Evolutionary conservation across 257 asterid species (phyloP), one percentile per base, ranked within the genome.

Genomic region (Misopates orontium): DNA sequence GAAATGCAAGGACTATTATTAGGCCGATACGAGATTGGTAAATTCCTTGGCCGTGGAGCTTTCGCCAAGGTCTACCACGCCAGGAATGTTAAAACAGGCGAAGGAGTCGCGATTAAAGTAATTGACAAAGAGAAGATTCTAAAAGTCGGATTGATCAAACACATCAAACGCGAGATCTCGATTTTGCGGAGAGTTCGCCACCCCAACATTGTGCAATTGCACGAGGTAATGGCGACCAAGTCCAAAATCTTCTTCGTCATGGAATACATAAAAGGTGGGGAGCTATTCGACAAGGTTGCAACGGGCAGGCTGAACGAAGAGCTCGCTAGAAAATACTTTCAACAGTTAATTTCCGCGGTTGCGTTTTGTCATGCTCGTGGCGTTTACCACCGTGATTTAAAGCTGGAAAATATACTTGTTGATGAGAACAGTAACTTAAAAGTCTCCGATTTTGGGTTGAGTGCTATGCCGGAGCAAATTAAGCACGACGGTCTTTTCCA

Each of bases 201-300:
- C 31, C 98, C 98, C 1, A 92, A 92, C 73, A 92, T 89, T 21
- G 98, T 92, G 18, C 95, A 92, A 41, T 64, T 92, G 78, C 80
- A 85, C 48, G 98, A 92, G 82, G 98, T 92, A 0, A 92, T 92
- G 98, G 98, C 98, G 1, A 92, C 98, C 0, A 92, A 89, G 48
- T 12, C 95, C 6, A 92, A 84, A 57, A 92, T 92, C 63, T 92
- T 64, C 82, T 92, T 92, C 56, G 97, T 89, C 0, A 92, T 89
- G 98, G 98, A 92, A 48, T 92, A 74, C 70, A 97, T 92, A 0
- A 84, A 72, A 63, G 97, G 98, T 11, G 98, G 96, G n/a, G 97
- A 92, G 84, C 80, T 92, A 4, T 89, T 92, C 79, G 79, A 75
- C 11, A 85, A 89, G 82, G 98, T 92, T 22, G 96, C 98, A 1